A percentile compares a stretch with the other conserved stretches of the same genome.
phyloP scores from a whole-genome alignment of 192 early-diverging fungal species.

The Gamsiella multidivaricata region DNA sequence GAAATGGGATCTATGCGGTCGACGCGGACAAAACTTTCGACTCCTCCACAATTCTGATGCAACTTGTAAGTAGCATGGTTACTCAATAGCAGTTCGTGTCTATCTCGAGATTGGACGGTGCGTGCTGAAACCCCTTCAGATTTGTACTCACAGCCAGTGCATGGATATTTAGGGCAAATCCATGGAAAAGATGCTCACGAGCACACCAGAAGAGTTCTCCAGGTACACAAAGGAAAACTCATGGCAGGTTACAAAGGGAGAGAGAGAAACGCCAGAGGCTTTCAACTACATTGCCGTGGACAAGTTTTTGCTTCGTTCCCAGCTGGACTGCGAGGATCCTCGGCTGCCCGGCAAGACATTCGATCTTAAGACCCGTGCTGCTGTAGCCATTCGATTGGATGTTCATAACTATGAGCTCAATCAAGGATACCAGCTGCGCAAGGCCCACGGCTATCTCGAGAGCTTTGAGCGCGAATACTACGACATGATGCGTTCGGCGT shows the following conservation, averaged over 20 bases:
- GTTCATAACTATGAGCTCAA: slow-evolving; percentile 75
- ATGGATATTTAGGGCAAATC: slow-evolving; percentile 74
- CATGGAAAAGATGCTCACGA: slow-evolving; percentile 88
- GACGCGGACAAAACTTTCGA: slow-evolving; percentile 86
- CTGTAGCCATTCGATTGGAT: slow-evolving; percentile 85
- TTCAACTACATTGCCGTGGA: slow-evolving; percentile 75
- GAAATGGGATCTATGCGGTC: slow-evolving; percentile 80
- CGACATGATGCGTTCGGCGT: slow-evolving; percentile 92
- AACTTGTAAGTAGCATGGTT: slow-evolving; percentile 61
- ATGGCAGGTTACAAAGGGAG: slow-evolving; percentile 42
- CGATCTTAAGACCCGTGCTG: slow-evolving; percentile 93
- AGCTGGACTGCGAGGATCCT: slow-evolving; percentile 87
- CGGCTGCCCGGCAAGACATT: slow-evolving; percentile 83
- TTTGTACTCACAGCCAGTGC: too few species aligned
- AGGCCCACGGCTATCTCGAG: slow-evolving; percentile 72
- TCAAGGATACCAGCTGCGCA: slow-evolving; percentile 76
- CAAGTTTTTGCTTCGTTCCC: slow-evolving; percentile 86
- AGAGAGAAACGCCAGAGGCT: slow-evolving; percentile 66
- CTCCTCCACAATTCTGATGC: slow-evolving; percentile 77
- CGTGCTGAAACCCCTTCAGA: too few species aligned
- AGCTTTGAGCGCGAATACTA: slow-evolving; percentile 95
- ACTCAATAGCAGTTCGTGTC: background rate
- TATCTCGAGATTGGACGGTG: background rate
- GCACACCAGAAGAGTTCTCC: slow-evolving; percentile 72
- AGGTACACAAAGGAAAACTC: slow-evolving; percentile 71